phyloP scores from a whole-genome alignment of 2,329 filamentous ascomycete genomes.

The Bipolaris oryzae region DNA sequence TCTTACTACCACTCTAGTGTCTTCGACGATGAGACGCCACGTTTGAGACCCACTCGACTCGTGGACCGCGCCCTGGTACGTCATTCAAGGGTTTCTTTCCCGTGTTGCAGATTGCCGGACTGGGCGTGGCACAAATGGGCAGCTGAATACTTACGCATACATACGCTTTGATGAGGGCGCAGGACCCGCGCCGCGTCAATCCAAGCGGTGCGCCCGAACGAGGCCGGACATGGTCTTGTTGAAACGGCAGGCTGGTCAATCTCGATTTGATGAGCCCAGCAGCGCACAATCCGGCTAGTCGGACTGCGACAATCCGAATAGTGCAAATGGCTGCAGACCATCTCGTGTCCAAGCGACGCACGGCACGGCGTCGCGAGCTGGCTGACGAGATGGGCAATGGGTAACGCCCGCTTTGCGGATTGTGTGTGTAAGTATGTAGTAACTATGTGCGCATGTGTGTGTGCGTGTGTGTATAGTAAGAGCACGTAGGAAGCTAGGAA shows the following conservation, averaged over 20 bases:
- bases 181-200: constrained; percentile 12
- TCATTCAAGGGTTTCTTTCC: constrained; percentile 43
- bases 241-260: constrained; percentile 35
- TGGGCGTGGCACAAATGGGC: constrained; percentile 39
- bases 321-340: constrained; percentile 16
- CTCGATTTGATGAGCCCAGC: constrained; percentile 31
- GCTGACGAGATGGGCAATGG: constrained; percentile 13
- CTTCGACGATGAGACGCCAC: constrained; percentile 42
- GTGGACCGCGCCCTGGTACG: constrained; percentile 42
- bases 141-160: constrained; percentile 9
- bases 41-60: constrained; percentile 46
- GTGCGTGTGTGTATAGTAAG: constrained; percentile 4
- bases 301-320: constrained; percentile 18
- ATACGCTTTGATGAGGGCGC: constrained; percentile 3
- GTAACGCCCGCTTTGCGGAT: not conserved
- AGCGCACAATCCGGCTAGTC: constrained; percentile 18
- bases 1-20: constrained; percentile 21
- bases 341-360: constrained; percentile 16
- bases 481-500: constrained; percentile 10
- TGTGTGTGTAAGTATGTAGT: constrained; percentile 1
- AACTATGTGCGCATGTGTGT: not conserved
- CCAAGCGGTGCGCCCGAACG: constrained; percentile 1
- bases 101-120: constrained; percentile 43
- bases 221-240: constrained; percentile 21
- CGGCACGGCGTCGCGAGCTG: constrained; percentile 9